Conservation (phyloP, 495 filamentous ascomycete genomes). For the Aspergillus indologenus region DNA sequence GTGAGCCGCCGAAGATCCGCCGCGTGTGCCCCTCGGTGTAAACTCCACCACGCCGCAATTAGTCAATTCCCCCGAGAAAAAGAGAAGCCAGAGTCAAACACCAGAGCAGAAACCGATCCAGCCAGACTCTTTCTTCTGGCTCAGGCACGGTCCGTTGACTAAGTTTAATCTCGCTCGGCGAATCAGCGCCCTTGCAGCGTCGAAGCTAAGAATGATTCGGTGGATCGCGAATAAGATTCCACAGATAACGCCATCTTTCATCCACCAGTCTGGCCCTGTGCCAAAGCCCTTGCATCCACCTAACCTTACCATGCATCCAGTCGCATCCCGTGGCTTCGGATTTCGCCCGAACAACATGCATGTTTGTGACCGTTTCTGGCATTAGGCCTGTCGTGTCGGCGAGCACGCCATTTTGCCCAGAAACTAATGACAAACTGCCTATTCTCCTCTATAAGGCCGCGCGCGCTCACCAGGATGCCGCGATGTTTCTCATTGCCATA, state of each 20-base stretch:
- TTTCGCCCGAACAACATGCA: background rate
- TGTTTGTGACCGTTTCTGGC: background rate
- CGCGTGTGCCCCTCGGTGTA: background rate
- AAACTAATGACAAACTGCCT: background rate
- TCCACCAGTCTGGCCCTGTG: background rate
- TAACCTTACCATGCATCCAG: background rate
- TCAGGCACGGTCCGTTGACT: background rate
- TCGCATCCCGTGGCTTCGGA: background rate
- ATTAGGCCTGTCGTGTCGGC: background rate
- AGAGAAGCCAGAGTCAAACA: background rate
- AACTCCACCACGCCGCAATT: background rate
- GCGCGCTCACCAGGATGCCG: background rate
- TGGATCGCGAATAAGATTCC: background rate
- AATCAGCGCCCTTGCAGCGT: background rate
- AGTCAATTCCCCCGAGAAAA: background rate
- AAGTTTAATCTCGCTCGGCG: background rate
- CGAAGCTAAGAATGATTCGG: background rate
- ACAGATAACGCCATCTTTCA: slow-evolving; percentile 2
- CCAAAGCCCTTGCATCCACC: background rate
- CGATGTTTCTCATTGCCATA: background rate
- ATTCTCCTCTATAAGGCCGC: background rate
- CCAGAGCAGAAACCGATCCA: background rate
- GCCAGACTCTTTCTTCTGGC: background rate
- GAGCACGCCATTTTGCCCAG: background rate
- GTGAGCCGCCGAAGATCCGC: background rate